phyloP scores from a whole-genome alignment of 257 asterid genomes.

The Echium plantagineum region DNA sequence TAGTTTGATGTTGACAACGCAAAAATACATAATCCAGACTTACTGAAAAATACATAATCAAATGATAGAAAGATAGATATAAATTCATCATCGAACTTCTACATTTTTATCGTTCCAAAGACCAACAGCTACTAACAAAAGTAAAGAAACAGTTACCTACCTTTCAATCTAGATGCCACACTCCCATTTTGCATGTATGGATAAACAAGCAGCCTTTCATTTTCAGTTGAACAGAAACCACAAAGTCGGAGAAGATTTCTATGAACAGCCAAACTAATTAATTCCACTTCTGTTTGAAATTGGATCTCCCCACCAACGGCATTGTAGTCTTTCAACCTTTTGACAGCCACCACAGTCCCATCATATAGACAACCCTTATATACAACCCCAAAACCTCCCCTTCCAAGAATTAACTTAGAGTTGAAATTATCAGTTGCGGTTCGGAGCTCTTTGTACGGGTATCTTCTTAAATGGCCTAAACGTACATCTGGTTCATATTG shows the following conservation, averaged over 20 bases:
- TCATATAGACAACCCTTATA: conserved; percentile 23
- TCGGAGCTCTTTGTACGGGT: conserved; percentile 16
- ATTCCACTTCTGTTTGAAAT: conserved; percentile 31
- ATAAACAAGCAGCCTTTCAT: conserved; percentile 26
- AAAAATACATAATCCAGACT: no score
- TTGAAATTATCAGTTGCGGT: conserved; percentile 25
- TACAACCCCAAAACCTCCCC: conserved; percentile 32
- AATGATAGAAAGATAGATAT: no score
- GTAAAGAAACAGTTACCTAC: conserved; percentile 2
- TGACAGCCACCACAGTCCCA: conserved; percentile 26
- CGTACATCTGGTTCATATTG: conserved; percentile 16
- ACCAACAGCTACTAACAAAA: no score
- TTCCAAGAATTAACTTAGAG: conserved; percentile 24
- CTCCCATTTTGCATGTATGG: conserved; percentile 36
- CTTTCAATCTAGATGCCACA: conserved; percentile 29
- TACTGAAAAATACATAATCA: no score
- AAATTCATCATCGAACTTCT: no score
- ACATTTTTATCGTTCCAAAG: no score
- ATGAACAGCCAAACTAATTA: conserved; percentile 30
- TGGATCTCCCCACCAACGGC: conserved; percentile 19
- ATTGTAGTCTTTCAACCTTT: conserved; percentile 19
- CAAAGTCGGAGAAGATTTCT: conserved; percentile 22
- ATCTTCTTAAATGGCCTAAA: conserved; percentile 23
- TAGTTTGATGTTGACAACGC: no score
- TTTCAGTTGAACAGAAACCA: conserved; percentile 25